phyloP scores from a whole-genome alignment of 768 basidiomycete species.

The Hortiboletus flavorubellus region DNA sequence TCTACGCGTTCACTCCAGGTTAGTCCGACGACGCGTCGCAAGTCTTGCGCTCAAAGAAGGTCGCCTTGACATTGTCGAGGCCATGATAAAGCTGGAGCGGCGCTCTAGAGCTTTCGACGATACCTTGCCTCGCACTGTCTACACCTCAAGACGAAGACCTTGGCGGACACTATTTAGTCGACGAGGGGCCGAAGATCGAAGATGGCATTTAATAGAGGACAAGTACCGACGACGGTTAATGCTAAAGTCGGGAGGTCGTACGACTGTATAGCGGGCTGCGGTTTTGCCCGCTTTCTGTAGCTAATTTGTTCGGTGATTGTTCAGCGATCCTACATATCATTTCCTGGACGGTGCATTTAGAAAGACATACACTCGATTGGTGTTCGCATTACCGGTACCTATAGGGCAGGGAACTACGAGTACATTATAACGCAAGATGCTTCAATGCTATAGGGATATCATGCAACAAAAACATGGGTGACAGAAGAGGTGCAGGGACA shows the following conservation, averaged over 20 bases:
- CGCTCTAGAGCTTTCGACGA: slow-evolving; percentile 7
- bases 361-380: slow-evolving; percentile 4
- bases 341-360: neutral
- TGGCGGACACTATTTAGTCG: slow-evolving; percentile 23
- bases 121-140: slow-evolving; percentile 6
- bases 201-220: slow-evolving; percentile 27
- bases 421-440: slow-evolving; percentile 22
- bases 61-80: slow-evolving; percentile 45
- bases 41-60: slow-evolving; percentile 64
- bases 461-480: slow-evolving; percentile 3
- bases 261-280: neutral
- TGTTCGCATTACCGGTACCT: slow-evolving; percentile 19
- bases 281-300: neutral
- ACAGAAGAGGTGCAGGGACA: slow-evolving; percentile 1
- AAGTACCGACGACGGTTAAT: slow-evolving; percentile 17
- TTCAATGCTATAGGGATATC: slow-evolving; percentile 8
- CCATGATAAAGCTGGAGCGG: slow-evolving; percentile 22
- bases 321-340: neutral
- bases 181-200: slow-evolving; percentile 30
- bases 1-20: slow-evolving; percentile 46
- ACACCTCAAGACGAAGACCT: slow-evolving; percentile 15
- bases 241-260: neutral
- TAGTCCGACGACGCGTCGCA: slow-evolving; percentile 58
- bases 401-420: slow-evolving; percentile 12
- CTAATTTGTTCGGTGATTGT: neutral